Conservation (phyloP, 371 early-diverging fungal genomes). For the Encephalitozoon cuniculi region DNA sequence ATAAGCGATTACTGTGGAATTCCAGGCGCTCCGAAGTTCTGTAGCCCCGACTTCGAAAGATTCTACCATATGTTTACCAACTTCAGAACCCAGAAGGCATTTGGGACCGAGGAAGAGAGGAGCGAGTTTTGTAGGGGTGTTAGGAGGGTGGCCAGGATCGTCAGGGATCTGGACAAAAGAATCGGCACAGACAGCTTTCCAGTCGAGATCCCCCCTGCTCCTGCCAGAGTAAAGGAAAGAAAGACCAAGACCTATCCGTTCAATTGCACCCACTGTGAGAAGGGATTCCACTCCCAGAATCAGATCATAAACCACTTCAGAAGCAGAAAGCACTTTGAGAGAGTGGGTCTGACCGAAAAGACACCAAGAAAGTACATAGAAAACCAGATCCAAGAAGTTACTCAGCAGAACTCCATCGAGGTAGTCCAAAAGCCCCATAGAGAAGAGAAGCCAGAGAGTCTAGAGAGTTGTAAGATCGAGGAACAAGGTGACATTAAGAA, state of each 20-base stretch:
- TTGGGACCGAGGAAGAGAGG: neutral
- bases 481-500: neutral
- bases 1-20: neutral
- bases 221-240: neutral
- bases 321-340: slow-evolving; percentile 16
- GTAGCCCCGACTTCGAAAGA: slow-evolving; percentile 15
- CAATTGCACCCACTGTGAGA: slow-evolving; percentile 7
- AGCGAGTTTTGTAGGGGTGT: neutral
- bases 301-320: slow-evolving; percentile 2
- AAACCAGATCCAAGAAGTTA: neutral
- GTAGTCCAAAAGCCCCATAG: neutral
- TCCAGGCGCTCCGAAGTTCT: neutral
- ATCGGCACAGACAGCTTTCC: neutral
- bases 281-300: neutral
- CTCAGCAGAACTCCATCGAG: neutral
- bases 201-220: neutral
- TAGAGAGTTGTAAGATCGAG: neutral
- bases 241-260: neutral
- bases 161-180: neutral
- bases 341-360: neutral
- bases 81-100: neutral
- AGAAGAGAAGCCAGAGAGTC: neutral
- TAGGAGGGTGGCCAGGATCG: neutral
- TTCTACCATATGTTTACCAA: slow-evolving; percentile 15
- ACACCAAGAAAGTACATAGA: neutral